Conservation (phyloP, 345 rosid genomes). For the Lepidium africanum region DNA sequence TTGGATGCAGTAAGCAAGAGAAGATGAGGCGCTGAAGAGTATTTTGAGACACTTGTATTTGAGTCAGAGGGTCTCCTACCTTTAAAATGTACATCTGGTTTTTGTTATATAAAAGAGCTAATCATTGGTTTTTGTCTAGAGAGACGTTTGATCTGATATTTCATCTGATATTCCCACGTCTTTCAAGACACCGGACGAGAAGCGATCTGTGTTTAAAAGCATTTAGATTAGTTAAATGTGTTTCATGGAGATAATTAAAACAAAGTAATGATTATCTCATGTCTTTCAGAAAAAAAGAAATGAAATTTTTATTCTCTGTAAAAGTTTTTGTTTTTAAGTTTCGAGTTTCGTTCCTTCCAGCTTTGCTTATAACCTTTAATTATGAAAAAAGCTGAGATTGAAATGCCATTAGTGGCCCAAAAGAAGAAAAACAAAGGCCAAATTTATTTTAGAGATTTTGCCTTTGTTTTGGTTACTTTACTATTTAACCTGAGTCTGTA, state of each 20-base stretch:
- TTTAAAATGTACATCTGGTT: slow-evolving; percentile 21
- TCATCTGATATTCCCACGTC: slow-evolving; percentile 9
- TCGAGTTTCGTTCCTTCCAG: slow-evolving; percentile 16
- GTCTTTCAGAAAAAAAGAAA: not conserved
- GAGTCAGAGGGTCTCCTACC: not conserved
- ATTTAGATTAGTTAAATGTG: not conserved
- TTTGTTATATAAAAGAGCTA: slow-evolving; percentile 20
- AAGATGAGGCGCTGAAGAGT: slow-evolving; percentile 21
- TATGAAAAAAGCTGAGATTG: slow-evolving; percentile 16
- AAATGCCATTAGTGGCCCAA: not conserved
- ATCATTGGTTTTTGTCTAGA: slow-evolving; percentile 13
- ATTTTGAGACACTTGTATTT: not conserved
- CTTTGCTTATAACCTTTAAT: slow-evolving; percentile 18
- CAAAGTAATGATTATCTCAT: slow-evolving; percentile 1
- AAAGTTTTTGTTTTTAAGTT: slow-evolving; percentile 9
- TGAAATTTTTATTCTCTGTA: slow-evolving; percentile 7
- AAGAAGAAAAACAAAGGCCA: no score
- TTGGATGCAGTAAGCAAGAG: slow-evolving; percentile 27
- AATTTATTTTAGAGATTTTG: no score
- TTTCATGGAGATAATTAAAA: not conserved
- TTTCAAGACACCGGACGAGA: not conserved
- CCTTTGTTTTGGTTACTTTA: not conserved
- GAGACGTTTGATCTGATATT: slow-evolving; percentile 13
- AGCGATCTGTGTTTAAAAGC: not conserved
- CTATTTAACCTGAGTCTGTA: not conserved